These are phyloP conservation scores for Rhododendron williamsianum DNA, from an alignment of 148 eudicot genomes.

Conservation along the genomic window DNA sequence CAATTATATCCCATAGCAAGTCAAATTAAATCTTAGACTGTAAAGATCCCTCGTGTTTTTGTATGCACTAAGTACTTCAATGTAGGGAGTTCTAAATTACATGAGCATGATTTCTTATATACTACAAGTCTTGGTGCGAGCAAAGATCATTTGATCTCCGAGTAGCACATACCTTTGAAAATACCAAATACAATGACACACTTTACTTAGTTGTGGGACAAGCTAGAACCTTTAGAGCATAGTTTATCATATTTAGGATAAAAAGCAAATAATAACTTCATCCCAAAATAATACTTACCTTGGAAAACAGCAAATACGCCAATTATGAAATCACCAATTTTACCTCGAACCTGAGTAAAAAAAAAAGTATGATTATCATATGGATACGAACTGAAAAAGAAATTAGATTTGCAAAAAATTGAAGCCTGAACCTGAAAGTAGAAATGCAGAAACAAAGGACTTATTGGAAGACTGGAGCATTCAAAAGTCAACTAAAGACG, in stretches of 20 bases:
- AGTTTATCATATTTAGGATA: not conserved
- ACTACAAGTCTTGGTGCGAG: not conserved
- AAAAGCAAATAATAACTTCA: not conserved
- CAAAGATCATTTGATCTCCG: not conserved
- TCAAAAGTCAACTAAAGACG: not conserved
- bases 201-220: not conserved
- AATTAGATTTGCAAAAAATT: not conserved
- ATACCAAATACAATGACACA: not conserved
- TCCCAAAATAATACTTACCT: slow-evolving; percentile 31
- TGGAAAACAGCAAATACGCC: slow-evolving; percentile 67
- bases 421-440: not conserved
- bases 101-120: not conserved
- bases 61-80: not conserved
- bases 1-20: slow-evolving; percentile 7
- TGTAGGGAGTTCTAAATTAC: not conserved
- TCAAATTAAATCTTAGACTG: not conserved
- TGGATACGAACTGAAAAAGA: not conserved
- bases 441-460: not conserved
- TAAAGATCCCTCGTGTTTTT: not conserved
- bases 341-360: slow-evolving; percentile 50
- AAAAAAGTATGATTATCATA: not conserved
- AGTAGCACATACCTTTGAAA: not conserved
- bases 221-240: not conserved
- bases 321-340: slow-evolving; percentile 59
- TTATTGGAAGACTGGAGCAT: not conserved